Evolutionary conservation across 192 early-diverging fungal genomes (phyloP).

Genomic region (Coemansia nantahalensis): DNA sequence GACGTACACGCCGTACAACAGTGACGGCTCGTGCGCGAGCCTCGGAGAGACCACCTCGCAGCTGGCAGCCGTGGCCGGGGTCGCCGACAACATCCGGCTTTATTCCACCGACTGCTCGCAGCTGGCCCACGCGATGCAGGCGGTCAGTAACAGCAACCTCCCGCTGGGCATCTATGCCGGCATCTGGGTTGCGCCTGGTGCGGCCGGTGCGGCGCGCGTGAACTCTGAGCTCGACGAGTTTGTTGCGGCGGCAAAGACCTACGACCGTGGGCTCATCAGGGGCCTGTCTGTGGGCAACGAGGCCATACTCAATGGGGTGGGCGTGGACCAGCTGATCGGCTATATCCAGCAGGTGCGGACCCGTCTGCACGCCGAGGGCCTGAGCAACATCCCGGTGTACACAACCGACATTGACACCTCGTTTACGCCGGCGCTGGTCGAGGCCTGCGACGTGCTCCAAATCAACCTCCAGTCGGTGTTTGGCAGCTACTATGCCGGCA

Average conservation of each 20-base stretch:
- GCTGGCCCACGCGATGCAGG: slow-evolving; percentile 32
- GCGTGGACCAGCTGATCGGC: slow-evolving; percentile 34
- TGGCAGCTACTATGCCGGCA: slow-evolving; percentile 21
- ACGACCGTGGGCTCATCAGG: slow-evolving; percentile 28
- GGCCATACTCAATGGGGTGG: slow-evolving; percentile 39
- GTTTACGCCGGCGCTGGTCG: slow-evolving; percentile 31
- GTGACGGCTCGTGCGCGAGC: slow-evolving; percentile 45
- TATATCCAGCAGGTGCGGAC: slow-evolving; percentile 46
- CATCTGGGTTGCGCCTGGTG: slow-evolving; percentile 40
- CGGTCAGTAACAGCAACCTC: slow-evolving; percentile 28
- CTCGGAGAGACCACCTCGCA: slow-evolving; percentile 20
- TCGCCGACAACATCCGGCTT: slow-evolving; percentile 44
- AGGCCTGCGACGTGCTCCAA: slow-evolving; percentile 37
- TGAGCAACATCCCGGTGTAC: slow-evolving; percentile 44
- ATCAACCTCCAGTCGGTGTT: slow-evolving; percentile 51
- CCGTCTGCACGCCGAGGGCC: slow-evolving; percentile 37
- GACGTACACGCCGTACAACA: slow-evolving; percentile 49
- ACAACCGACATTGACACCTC: slow-evolving; percentile 41
- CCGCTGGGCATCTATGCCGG: slow-evolving; percentile 35
- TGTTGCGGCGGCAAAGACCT: slow-evolving; percentile 33
- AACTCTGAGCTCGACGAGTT: slow-evolving; percentile 41
- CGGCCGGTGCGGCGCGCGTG: slow-evolving; percentile 21
- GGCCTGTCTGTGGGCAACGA: slow-evolving; percentile 52
- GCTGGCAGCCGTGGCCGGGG: slow-evolving; percentile 25
- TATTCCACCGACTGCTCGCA: slow-evolving; percentile 53